Conservation (phyloP, 129 eudicot species). For the Solidago caesia region DNA sequence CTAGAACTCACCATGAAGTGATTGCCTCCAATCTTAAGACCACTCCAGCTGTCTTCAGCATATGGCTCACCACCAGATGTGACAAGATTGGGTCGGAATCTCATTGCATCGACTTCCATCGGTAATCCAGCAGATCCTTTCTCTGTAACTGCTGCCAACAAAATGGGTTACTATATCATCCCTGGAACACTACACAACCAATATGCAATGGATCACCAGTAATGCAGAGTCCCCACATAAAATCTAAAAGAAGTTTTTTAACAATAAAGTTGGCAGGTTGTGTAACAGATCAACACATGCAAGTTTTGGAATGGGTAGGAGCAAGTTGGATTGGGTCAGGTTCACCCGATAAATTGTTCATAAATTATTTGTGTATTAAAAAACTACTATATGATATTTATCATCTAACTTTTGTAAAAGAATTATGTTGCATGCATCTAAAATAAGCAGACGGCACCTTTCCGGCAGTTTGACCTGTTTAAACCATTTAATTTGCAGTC, state of each 20-base stretch:
- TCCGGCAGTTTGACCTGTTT: not conserved
- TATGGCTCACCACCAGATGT: constrained; percentile 79
- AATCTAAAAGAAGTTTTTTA: not conserved
- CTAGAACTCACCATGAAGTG: constrained; percentile 57
- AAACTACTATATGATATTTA: not conserved
- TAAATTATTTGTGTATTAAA: not conserved
- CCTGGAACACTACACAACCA: not conserved
- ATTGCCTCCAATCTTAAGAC: constrained; percentile 57
- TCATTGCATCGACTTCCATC: constrained; percentile 44
- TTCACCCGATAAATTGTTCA: not conserved
- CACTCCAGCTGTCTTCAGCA: constrained; percentile 79
- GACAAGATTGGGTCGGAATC: constrained; percentile 88
- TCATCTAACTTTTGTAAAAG: not conserved
- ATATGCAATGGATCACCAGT: not conserved
- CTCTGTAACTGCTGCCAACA: constrained; percentile 37
- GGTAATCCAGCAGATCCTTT: constrained; percentile 34
- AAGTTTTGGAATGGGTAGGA: not conserved
- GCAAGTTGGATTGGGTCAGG: not conserved
- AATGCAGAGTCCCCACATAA: not conserved
- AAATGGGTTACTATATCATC: not conserved
- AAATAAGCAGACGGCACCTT: not conserved
- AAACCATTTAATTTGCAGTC: not conserved
- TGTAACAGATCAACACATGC: not conserved
- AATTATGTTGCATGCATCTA: not conserved
- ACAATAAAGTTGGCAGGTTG: not conserved